These are phyloP conservation scores for Myxozyma geophila DNA, from an alignment of 805 yeast species.

Conservation along the genomic window DNA sequence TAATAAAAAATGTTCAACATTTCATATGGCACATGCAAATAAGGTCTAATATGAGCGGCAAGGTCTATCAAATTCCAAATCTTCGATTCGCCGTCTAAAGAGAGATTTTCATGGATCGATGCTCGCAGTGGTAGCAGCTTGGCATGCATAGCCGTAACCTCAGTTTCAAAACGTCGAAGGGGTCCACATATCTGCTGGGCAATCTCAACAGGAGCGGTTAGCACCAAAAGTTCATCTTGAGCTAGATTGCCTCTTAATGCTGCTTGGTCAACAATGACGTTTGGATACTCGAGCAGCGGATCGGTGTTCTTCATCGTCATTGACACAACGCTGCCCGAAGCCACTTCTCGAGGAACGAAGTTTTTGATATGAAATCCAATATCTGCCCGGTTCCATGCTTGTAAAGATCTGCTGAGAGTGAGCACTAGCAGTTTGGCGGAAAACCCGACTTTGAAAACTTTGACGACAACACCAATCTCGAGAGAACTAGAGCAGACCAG, in stretches of 20 bases:
- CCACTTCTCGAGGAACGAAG: conserved; percentile 20
- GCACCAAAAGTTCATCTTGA: conserved; percentile 2
- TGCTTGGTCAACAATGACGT: conserved; percentile 7
- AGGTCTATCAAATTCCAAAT: conserved; percentile 19
- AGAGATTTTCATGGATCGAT: conserved; percentile 6
- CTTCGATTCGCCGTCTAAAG: conserved; percentile 3
- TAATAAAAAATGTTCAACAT: conserved; percentile 17
- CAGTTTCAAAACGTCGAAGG: conserved; percentile 23
- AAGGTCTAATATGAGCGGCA: conserved; percentile 5
- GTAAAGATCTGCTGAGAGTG: conserved; percentile 10
- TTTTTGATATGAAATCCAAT: conserved; percentile 13
- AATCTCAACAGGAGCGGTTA: conserved; percentile 25
- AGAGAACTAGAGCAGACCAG: conserved; percentile 2
- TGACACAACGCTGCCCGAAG: conserved; percentile 11
- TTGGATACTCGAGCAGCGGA: conserved; percentile 1
- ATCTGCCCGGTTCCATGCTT: background rate
- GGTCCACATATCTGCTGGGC: conserved; percentile 18
- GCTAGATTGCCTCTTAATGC: background rate
- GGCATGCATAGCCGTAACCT: conserved; percentile 18
- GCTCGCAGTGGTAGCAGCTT: conserved; percentile 6
- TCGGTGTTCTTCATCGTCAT: conserved; percentile 10
- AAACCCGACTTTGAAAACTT: background rate
- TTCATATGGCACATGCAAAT: background rate
- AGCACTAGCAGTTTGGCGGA: conserved; percentile 11
- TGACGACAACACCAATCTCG: conserved; percentile 16